Conservation (phyloP, 2,329 filamentous ascomycete genomes). For the Aspergillus carbonarius region DNA sequence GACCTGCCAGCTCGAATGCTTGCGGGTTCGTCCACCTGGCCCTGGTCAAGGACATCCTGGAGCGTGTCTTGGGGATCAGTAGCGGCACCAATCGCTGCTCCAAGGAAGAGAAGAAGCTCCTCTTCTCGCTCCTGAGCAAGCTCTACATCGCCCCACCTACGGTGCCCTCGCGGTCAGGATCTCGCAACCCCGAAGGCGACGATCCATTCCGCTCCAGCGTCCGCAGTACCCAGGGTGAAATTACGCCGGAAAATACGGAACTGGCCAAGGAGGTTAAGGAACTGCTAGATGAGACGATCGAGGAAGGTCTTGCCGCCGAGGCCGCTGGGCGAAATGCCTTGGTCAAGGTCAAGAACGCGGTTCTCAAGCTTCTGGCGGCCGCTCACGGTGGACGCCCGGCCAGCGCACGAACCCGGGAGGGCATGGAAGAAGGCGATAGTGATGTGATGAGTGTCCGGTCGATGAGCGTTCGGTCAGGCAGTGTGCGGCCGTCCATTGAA, state of each 20-base stretch:
- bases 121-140: slow-evolving; percentile 77
- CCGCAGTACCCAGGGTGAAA: slow-evolving; percentile 48
- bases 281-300: slow-evolving; percentile 57
- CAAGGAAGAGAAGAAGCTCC: slow-evolving; percentile 79
- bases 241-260: slow-evolving; percentile 52
- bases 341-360: slow-evolving; percentile 47
- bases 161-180: slow-evolving; percentile 44
- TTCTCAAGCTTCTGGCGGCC: slow-evolving; percentile 47
- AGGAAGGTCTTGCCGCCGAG: slow-evolving; percentile 43
- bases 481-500: slow-evolving; percentile 33
- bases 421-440: slow-evolving; percentile 31
- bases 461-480: slow-evolving; percentile 30
- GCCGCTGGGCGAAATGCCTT: slow-evolving; percentile 47
- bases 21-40: slow-evolving; percentile 78
- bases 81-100: slow-evolving; percentile 34
- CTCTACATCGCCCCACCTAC: slow-evolving; percentile 70
- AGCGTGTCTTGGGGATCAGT: slow-evolving; percentile 62
- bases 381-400: slow-evolving; percentile 45
- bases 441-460: slow-evolving; percentile 32
- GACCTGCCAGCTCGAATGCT: slow-evolving; percentile 55
- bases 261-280: slow-evolving; percentile 57
- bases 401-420: slow-evolving; percentile 34
- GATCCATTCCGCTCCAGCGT: slow-evolving; percentile 56
- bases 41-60: slow-evolving; percentile 73
- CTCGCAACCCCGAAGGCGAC: slow-evolving; percentile 56